Base-by-base conservation (phyloP, 495 filamentous ascomycete species). In the Penicillium daleae region DNA sequence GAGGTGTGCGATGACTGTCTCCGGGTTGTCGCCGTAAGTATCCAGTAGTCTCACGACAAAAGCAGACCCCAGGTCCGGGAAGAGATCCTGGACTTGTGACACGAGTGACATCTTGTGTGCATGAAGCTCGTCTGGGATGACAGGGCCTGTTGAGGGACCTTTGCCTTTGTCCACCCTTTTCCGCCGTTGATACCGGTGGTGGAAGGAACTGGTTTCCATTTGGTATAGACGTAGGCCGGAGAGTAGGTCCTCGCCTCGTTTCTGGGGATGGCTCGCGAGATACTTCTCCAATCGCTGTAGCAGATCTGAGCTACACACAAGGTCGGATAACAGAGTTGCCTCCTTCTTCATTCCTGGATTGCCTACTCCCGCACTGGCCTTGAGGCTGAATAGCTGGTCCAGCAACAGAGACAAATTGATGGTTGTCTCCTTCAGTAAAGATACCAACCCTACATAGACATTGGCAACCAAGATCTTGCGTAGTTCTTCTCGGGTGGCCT, bases 21-120 rank as follows among this genome's bases (percentile, higher is more conserved):
- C 95, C 0, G 90, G 83, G 73, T 92, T 80, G 66, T 93, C 85
- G 59, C 77, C 69, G 76, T 95, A 95, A 69, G 89, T 86, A 64
- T 95, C 90, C 3, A 98, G 81, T 17, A 97, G 82, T 62, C 85
- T 86, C 17, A 89, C 79, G 42, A 98, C 77, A 73, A 97, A 98
- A 5, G 85, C 90, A 7, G 90, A 86, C 3, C 93, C 95, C 8
- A 99, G 82, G 60, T 94, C 86, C 0, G 95, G 92, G 74, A 99
- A 97, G 26, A 99, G 80, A 67, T 99, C 95, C 69, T 97, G 92
- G 39, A 99, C 81, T 75, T 94, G 91, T 7, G 87, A 89, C 52
- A 97, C 85, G 29, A 93, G 85, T 67, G 87, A 92, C 86, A 94
- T 88, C 29, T 84, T 87, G 76, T 97, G 92, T 46, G 92, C 76